Base-by-base conservation (phyloP, 208 protist genomes). In the Herpetomonas muscarum region DNA sequence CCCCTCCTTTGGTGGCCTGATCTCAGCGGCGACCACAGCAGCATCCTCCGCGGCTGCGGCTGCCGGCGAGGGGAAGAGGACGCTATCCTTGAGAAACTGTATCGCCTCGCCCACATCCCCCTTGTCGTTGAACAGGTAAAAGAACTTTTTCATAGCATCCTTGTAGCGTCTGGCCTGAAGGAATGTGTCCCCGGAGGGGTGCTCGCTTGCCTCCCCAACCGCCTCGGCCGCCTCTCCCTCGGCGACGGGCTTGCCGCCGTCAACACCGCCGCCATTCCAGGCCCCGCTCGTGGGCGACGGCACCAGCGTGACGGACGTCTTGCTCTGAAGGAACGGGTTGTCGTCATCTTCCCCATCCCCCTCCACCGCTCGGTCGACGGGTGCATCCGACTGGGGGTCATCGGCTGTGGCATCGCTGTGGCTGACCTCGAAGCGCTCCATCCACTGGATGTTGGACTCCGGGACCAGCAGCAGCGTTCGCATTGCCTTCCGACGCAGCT, bases 371-470 rank as follows among this genome's bases (percentile, higher is more conserved):
- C n/a, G n/a, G n/a, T n/a, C n/a, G n/a, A n/a, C n/a, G n/a, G n/a
- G n/a, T n/a, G n/a, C n/a, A n/a, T n/a, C n/a, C n/a, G n/a, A 12
- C 36, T 41, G 17, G 15, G 13, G 13, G 25, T 12, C 41, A 50
- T 29, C 5, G n/a, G 25, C 9, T 25, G 19, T 21, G 26, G 29
- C 9, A 50, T 30, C 3, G 28, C 30, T 37, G 41, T 32, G 48
- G 41, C 22, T 67, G 54, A 34, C 79, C 72, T 90, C 83, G 72
- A 93, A 93, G 28, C 87, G 80, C 51, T 89, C 82, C 19, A 93
- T 88, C 83, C 87, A 93, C 67, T 90, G 87, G 31, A 82, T 76
- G 55, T 87, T 87, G 3, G 87, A 86, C 46, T 87, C 81, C 45
- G 79, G 61, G 6, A 93, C 74, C 31, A 85, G 68, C 57, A 93